phyloP scores from a whole-genome alignment of 2,329 filamentous ascomycete species.

The Fusarium tuaranense region DNA sequence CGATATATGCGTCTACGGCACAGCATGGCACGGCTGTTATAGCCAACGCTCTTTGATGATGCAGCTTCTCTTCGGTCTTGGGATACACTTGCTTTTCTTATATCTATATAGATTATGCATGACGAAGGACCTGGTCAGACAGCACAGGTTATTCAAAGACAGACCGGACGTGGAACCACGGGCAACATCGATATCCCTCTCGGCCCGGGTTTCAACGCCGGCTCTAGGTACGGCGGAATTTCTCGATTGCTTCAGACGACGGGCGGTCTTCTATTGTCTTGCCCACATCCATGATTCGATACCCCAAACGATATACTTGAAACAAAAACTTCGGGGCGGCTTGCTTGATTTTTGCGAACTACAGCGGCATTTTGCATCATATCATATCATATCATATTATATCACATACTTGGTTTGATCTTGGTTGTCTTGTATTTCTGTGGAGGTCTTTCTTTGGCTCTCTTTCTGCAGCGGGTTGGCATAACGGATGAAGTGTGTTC shows the following conservation, averaged over 20 bases:
- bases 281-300: constrained; percentile 30
- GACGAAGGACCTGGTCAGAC: constrained; percentile 44
- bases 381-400: not conserved
- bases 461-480: not conserved
- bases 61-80: constrained; percentile 3
- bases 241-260: constrained; percentile 21
- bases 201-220: constrained; percentile 11
- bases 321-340: constrained; percentile 22
- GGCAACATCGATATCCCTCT: constrained; percentile 21
- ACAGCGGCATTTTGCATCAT: constrained; percentile 8
- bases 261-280: constrained; percentile 10
- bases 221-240: constrained; percentile 12
- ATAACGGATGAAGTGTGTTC: not conserved
- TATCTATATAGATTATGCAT: constrained; percentile 38
- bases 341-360: constrained; percentile 28
- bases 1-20: not conserved
- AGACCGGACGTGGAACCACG: constrained; percentile 13
- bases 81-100: constrained; percentile 25
- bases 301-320: constrained; percentile 29
- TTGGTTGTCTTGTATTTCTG: constrained; percentile 8
- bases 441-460: not conserved
- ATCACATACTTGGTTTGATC: constrained; percentile 1
- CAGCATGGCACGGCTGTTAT: not conserved
- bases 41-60: constrained; percentile 5
- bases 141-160: constrained; percentile 43